Evolutionary conservation across 768 basidiomycete genomes (phyloP).

Genomic region (Trametes villosa): DNA sequence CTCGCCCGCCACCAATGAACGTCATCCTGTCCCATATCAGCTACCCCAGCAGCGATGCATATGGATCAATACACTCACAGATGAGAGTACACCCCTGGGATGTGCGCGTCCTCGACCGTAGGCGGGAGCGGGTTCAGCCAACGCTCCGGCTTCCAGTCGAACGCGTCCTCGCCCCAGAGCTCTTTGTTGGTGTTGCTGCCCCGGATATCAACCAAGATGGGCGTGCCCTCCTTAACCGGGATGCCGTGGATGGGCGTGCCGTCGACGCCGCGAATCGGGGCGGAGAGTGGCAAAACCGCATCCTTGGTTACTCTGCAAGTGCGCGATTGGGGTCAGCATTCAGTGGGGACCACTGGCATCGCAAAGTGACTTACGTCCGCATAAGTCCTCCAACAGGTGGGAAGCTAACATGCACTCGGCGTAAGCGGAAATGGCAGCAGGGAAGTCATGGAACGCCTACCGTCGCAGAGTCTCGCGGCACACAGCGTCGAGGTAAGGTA

Average conservation of each 20-base stretch:
- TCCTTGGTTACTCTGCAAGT: slow-evolving; percentile 35
- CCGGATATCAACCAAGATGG: slow-evolving; percentile 45
- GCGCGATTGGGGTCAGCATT: neutral
- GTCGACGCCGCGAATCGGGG: slow-evolving; percentile 44
- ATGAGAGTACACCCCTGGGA: slow-evolving; percentile 19
- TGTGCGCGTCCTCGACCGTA: slow-evolving; percentile 6
- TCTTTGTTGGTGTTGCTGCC: slow-evolving; percentile 54
- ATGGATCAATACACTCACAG: slow-evolving; percentile 12
- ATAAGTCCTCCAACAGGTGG: neutral
- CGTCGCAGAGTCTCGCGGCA: neutral
- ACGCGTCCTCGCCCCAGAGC: slow-evolving; percentile 42
- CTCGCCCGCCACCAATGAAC: slow-evolving; percentile 39
- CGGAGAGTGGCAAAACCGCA: slow-evolving; percentile 59
- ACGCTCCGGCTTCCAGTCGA: slow-evolving; percentile 51
- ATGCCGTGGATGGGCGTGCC: slow-evolving; percentile 45
- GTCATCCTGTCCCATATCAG: slow-evolving; percentile 38
- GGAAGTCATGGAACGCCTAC: neutral
- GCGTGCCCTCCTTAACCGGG: slow-evolving; percentile 49
- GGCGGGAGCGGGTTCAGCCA: slow-evolving; percentile 17
- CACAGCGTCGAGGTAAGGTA: slow-evolving; percentile 69
- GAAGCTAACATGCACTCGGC: neutral
- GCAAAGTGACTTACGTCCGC: neutral
- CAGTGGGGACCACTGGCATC: too few species aligned
- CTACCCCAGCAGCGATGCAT: neutral
- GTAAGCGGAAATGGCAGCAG: neutral